Evolutionary conservation across 2,329 filamentous ascomycete species (phyloP).

Genomic region (Onygenales sp.): DNA sequence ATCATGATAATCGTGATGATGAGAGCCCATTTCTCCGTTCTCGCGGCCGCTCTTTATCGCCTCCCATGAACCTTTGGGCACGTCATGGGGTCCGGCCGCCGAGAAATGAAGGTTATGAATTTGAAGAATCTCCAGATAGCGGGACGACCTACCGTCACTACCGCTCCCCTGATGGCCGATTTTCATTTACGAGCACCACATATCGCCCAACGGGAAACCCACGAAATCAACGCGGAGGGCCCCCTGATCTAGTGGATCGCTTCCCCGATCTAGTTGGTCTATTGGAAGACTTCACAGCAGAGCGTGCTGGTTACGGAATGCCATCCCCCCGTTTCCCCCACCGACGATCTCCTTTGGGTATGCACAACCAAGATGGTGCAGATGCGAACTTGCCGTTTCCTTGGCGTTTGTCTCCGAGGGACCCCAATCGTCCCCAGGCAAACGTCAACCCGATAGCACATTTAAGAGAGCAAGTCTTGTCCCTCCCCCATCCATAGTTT

Average conservation of each 20-base stretch:
- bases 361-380: background rate
- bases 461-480: constrained; percentile 37
- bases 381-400: background rate
- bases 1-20: no score
- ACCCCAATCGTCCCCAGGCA: constrained; percentile 42
- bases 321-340: constrained; percentile 6
- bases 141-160: constrained; percentile 28
- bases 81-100: background rate
- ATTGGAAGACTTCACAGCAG: no score
- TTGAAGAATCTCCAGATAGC: constrained; percentile 8
- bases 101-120: background rate
- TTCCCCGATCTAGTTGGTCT: no score
- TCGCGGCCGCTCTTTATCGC: background rate
- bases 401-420: constrained; percentile 38
- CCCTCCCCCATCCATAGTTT: background rate
- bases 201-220: constrained; percentile 14
- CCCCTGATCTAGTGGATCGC: no score
- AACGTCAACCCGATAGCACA: constrained; percentile 38
- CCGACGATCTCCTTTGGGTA: constrained; percentile 20
- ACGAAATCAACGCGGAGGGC: constrained; percentile 6
- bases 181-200: constrained; percentile 30
- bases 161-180: constrained; percentile 38
- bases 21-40: background rate
- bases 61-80: background rate
- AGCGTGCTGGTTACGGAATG: constrained; percentile 1